phyloP scores from a whole-genome alignment of 495 filamentous ascomycete genomes.

The Talaromyces wortmannii region DNA sequence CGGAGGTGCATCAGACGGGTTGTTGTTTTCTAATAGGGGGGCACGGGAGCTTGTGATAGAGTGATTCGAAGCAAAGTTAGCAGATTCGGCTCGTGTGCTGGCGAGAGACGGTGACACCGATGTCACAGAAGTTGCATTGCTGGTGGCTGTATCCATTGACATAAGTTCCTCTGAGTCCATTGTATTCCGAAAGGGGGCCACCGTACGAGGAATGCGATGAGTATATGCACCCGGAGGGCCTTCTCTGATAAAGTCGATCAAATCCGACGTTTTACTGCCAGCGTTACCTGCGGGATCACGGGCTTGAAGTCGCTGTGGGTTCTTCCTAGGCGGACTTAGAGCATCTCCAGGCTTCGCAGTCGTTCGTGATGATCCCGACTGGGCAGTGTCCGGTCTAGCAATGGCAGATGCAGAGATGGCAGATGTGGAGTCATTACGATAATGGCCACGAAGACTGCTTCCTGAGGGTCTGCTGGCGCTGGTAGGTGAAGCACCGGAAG shows the following conservation, averaged over 20 bases:
- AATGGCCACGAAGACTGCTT: not conserved
- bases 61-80: constrained; percentile 38
- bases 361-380: not conserved
- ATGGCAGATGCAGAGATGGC: not conserved
- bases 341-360: constrained; percentile 1
- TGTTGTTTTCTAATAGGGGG: constrained; percentile 41
- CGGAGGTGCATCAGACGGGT: constrained; percentile 14
- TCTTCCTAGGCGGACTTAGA: constrained; percentile 2
- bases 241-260: constrained; percentile 91
- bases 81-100: constrained; percentile 36
- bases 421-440: not conserved
- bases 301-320: constrained; percentile 52
- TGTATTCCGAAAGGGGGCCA: constrained; percentile 78
- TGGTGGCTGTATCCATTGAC: constrained; percentile 24
- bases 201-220: constrained; percentile 71
- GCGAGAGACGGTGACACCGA: constrained; percentile 27
- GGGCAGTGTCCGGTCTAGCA: constrained; percentile 2
- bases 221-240: constrained; percentile 55
- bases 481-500: constrained; percentile 16
- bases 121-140: constrained; percentile 13
- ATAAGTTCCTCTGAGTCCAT: constrained; percentile 76
- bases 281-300: constrained; percentile 58
- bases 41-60: constrained; percentile 51
- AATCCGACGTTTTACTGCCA: constrained; percentile 65
- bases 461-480: not conserved